Evolutionary conservation across 129 eudicot species (phyloP), one percentile per base, ranked within the genome.

Genomic region (Erigeron canadensis): DNA sequence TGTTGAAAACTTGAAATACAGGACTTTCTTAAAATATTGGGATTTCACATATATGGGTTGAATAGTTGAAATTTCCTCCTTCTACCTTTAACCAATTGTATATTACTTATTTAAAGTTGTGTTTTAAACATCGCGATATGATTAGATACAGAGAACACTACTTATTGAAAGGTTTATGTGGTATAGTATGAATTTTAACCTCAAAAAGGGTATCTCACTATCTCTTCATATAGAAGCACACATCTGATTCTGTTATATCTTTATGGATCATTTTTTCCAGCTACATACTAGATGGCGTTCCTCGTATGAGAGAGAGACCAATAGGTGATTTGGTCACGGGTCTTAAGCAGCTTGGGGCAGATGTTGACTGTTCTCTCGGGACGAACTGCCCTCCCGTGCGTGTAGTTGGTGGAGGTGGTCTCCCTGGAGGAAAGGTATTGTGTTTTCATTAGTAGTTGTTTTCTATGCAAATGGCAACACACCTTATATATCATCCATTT

Each of bases 301-400:
- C 97, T 41, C 86, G 98, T 43, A 94, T 94, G 98, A 89, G 98
- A 71, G 98, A 94, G 91, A 86, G 98, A 71, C 98, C 98, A 3
- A 94, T 94, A 76, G 96, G 96, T 67, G 98, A 94, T 71, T 78
- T 94, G 77, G 97, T 94, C 53, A 81, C 85, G 5, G 98, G 98
- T 79, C 92, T 94, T 39, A 84, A 94, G 86, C 98, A 94, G 83
- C 97, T 94, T 43, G 99, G 99, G 55, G 93, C 97, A 59, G 91
- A 94, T 67, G 97, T 87, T 47, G 99, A 94, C 67, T 94, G 99
- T 81, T 90, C 75, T 65, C 89, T 94, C 10, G 99, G 99, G 63
- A 90, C 99, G 75, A 74, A 90, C 77, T 94, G 99, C 47, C 97
- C 99, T 23, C 99, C 99, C 12, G 99, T 94, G 17, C 91, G 99